phyloP scores from a whole-genome alignment of 148 eudicot genomes.

The Amaranthus cruentus region DNA sequence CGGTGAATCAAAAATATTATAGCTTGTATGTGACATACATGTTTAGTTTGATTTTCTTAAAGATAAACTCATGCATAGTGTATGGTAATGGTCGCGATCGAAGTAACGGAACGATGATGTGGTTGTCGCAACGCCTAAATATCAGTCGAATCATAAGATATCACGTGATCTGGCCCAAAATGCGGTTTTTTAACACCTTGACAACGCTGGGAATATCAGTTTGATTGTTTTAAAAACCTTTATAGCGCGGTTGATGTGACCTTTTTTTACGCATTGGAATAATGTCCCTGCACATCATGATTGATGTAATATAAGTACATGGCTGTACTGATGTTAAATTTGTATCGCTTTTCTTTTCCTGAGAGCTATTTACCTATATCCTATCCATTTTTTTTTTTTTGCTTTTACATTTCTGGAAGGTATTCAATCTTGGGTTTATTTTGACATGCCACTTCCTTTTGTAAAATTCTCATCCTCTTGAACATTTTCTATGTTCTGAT shows the following conservation, averaged over 20 bases:
- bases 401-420: not conserved
- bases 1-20: not conserved
- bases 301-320: not conserved
- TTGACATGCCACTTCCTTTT: not conserved
- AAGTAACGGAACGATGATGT: no score
- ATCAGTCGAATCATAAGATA: no score
- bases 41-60: no score
- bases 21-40: not conserved
- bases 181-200: no score
- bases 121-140: no score
- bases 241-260: no score
- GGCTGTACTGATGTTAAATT: not conserved
- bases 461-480: not conserved
- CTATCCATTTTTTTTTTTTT: not conserved
- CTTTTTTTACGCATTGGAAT: no score
- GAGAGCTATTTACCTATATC: not conserved
- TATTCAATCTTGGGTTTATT: not conserved
- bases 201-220: no score
- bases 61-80: no score
- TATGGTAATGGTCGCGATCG: no score
- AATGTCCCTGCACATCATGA: not conserved
- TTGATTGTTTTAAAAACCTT: no score
- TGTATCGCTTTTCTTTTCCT: not conserved
- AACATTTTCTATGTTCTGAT: constrained; percentile 1
- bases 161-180: no score